phyloP scores from a whole-genome alignment of 768 basidiomycete genomes.

The Mycena epipterygia region DNA sequence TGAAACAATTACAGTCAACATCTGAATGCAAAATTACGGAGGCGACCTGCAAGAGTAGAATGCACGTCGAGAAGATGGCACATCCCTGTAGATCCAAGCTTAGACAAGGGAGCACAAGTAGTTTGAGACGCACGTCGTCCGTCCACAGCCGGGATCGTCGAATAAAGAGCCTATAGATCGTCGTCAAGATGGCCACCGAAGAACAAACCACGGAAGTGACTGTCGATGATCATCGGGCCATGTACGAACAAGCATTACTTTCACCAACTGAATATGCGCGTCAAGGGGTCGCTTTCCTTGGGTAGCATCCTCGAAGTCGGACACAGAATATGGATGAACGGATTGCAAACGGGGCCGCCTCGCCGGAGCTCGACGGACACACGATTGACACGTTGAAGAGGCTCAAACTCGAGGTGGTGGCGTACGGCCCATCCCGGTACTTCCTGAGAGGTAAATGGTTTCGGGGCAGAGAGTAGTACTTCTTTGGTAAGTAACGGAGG shows the following conservation, averaged over 20 bases:
- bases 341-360: background rate
- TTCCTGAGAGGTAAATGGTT: conserved; percentile 14
- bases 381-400: conserved; percentile 12
- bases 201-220: conserved; percentile 51
- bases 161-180: conserved; percentile 47
- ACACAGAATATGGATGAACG: background rate
- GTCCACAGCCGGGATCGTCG: conserved; percentile 49
- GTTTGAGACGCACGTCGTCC: conserved; percentile 50
- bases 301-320: background rate
- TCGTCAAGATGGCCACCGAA: conserved; percentile 48
- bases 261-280: background rate
- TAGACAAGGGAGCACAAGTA: background rate
- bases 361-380: background rate
- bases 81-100: background rate
- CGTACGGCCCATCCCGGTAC: conserved; percentile 16
- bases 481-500: conserved; percentile 7
- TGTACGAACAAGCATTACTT: background rate
- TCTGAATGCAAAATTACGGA: conserved; percentile 15
- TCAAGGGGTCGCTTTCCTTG: background rate
- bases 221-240: conserved; percentile 19
- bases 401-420: conserved; percentile 16
- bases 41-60: conserved; percentile 12
- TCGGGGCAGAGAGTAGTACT: conserved; percentile 3
- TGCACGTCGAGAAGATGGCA: conserved; percentile 16
- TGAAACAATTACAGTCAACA: conserved; percentile 6